Conservation (phyloP, 495 filamentous ascomycete genomes). For the Penicillium lividum region DNA sequence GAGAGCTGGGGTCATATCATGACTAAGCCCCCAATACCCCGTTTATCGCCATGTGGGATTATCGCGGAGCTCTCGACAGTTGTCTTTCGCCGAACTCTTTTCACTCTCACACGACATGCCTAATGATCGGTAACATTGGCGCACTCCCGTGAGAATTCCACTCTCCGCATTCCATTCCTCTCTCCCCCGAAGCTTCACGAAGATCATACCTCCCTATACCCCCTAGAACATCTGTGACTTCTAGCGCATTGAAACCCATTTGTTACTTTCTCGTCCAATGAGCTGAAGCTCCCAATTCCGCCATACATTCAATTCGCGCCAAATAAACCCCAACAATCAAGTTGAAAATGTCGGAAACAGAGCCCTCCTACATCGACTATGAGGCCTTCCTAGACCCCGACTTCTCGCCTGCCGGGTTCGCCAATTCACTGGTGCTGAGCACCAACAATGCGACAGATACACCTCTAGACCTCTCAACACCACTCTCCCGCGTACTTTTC, state of each 20-base stretch:
- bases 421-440: conserved; percentile 80
- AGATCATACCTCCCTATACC: neutral
- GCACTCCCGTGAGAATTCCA: neutral
- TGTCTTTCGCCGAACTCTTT: conserved; percentile 17
- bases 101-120: neutral
- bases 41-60: conserved; percentile 23
- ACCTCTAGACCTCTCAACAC: conserved; percentile 88
- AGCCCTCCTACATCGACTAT: conserved; percentile 93
- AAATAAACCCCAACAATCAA: neutral
- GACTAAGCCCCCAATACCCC: neutral
- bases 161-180: neutral
- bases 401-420: conserved; percentile 79
- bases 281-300: too few species aligned
- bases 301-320: neutral
- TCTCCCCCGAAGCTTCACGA: neutral
- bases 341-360: conserved; percentile 39
- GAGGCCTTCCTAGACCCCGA: conserved; percentile 82
- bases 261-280: neutral
- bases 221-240: neutral
- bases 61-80: conserved; percentile 25
- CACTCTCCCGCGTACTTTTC: conserved; percentile 90
- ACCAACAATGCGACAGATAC: conserved; percentile 93
- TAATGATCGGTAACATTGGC: neutral
- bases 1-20: neutral
- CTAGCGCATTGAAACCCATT: conserved; percentile 11